Conservation (phyloP, 768 basidiomycete genomes). For the Boletus vinaceobasis region DNA sequence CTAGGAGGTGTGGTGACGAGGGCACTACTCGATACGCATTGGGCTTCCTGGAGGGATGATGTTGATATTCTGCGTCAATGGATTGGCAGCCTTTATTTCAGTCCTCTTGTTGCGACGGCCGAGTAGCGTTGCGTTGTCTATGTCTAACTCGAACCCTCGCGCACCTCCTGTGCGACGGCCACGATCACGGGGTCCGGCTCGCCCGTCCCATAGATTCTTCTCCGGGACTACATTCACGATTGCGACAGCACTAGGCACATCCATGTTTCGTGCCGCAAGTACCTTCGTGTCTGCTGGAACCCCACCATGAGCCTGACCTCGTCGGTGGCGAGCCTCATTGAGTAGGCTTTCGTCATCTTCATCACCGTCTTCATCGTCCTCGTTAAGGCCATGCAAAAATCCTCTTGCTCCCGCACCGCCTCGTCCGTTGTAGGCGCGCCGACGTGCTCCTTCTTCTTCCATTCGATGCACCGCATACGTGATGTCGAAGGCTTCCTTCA, state of each 20-base stretch:
- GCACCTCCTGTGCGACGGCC: conserved; percentile 33
- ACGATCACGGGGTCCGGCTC: conserved; percentile 68
- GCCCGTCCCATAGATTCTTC: conserved; percentile 48
- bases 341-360: conserved; percentile 49
- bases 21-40: conserved; percentile 28
- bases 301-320: conserved; percentile 31
- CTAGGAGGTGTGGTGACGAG: neutral
- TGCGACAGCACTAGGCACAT: neutral
- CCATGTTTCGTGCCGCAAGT: conserved; percentile 9
- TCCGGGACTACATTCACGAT: conserved; percentile 18
- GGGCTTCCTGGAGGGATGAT: conserved; percentile 28
- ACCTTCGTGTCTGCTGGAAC: conserved; percentile 7
- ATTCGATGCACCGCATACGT: conserved; percentile 99
- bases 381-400: conserved; percentile 84
- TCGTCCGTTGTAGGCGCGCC: conserved; percentile 75
- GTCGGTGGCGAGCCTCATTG: conserved; percentile 44
- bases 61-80: conserved; percentile 28
- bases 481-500: conserved; percentile 98
- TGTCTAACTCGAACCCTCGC: conserved; percentile 74
- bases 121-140: conserved; percentile 83
- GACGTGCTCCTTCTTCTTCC: conserved; percentile 95
- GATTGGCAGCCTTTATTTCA: conserved; percentile 30
- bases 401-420: conserved; percentile 76
- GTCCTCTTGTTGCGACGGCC: conserved; percentile 59
- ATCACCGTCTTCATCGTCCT: conserved; percentile 76